Conservation (phyloP, 306 rosid species). For the Pyrus bretschneideri region DNA sequence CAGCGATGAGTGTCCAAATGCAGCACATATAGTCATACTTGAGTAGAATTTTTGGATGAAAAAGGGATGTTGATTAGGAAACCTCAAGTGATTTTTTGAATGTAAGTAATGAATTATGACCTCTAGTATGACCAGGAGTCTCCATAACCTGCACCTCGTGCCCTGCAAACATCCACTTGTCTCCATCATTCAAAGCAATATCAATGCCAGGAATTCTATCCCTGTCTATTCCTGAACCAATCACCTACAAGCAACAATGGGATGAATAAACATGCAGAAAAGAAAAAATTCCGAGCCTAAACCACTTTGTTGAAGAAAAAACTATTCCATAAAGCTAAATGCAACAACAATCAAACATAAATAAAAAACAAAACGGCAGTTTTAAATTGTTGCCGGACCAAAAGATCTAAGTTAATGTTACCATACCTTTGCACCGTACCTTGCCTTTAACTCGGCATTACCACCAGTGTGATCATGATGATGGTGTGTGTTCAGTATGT, state of each 20-base stretch:
- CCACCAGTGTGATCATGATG: constrained; percentile 95
- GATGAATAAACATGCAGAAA: constrained; percentile 3
- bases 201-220: constrained; percentile 85
- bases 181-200: constrained; percentile 73
- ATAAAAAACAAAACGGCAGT: not conserved
- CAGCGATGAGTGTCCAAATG: not conserved
- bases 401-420: not conserved
- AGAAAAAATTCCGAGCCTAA: not conserved
- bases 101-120: constrained; percentile 32
- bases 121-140: constrained; percentile 92
- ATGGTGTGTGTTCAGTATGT: constrained; percentile 88
- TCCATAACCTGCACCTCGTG: constrained; percentile 86
- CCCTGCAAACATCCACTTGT: constrained; percentile 98
- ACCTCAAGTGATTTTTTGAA: not conserved
- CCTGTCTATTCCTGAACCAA: constrained; percentile 69
- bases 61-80: not conserved
- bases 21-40: not conserved
- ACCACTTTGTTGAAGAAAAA: not conserved
- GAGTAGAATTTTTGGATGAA: not conserved
- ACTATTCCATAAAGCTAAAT: not conserved
- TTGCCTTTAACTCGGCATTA: constrained; percentile 79
- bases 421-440: constrained; percentile 87
- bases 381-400: not conserved
- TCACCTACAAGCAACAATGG: constrained; percentile 46
- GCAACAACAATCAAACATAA: not conserved